Evolutionary conservation across 2,329 filamentous ascomycete species (phyloP).

Genomic region (Aspergillus hiratsukae): DNA sequence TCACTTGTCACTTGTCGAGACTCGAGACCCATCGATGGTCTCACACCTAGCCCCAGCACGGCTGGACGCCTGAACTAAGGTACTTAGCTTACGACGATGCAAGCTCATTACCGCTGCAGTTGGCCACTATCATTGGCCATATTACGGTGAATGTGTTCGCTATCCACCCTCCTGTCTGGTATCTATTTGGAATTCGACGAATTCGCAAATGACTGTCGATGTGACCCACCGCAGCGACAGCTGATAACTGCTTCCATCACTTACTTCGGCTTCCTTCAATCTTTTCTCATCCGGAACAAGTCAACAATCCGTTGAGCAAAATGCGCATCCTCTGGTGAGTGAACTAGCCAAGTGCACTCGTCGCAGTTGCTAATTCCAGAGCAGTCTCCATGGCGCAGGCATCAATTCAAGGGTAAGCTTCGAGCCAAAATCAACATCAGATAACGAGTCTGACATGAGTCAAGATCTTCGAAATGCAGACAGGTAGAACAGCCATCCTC

Average conservation of each 20-base stretch:
- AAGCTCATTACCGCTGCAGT: background rate
- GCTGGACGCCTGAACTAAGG: background rate
- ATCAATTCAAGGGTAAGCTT: conserved; percentile 16
- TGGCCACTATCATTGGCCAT: background rate
- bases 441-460: background rate
- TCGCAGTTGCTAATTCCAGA: background rate
- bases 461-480: conserved; percentile 5
- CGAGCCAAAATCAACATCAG: background rate
- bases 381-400: conserved; percentile 21
- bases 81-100: background rate
- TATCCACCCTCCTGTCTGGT: no score
- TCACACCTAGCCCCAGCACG: background rate
- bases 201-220: background rate
- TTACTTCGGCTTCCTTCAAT: background rate
- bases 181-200: background rate
- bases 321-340: conserved; percentile 11
- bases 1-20: no score
- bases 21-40: no score
- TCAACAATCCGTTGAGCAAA: background rate
- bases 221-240: background rate
- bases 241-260: background rate
- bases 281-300: background rate
- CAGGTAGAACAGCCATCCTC: background rate
- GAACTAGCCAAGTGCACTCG: no score
- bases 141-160: background rate